A percentile compares a stretch with the other conserved stretches of the same genome.
These are phyloP conservation scores for Plasmodium sp. DNA, from an alignment of 169 alveolate species.

Conservation along the genomic window DNA sequence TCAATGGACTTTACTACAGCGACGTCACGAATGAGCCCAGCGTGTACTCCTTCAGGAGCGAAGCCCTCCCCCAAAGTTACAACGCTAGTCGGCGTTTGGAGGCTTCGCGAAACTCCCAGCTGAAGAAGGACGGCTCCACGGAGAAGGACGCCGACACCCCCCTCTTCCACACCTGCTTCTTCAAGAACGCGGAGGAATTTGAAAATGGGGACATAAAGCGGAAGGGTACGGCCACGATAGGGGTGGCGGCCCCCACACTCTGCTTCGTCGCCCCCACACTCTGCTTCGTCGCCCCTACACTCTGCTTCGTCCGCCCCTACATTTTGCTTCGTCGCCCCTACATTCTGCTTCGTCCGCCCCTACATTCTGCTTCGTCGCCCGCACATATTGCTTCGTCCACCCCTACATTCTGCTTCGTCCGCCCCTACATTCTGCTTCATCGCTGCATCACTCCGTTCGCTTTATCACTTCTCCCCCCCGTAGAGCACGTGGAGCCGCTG, in stretches of 20 bases:
- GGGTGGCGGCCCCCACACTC: background rate
- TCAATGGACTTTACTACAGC: slow-evolving; percentile 6
- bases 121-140: background rate
- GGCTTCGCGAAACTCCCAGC: background rate
- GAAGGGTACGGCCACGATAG: background rate
- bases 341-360: background rate
- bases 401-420: background rate
- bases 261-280: background rate
- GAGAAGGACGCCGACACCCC: slow-evolving; percentile 20
- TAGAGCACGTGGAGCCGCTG: slow-evolving; percentile 21
- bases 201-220: slow-evolving; percentile 43
- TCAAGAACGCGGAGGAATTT: slow-evolving; percentile 40
- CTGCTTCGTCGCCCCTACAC: no score
- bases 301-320: background rate
- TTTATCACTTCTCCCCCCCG: background rate
- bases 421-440: no score
- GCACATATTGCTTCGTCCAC: no score
- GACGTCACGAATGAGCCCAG: background rate
- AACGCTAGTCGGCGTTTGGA: background rate
- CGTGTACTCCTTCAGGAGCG: background rate
- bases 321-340: background rate
- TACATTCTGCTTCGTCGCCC: no score
- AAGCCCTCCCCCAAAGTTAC: background rate
- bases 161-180: slow-evolving; percentile 15
- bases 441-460: background rate